Evolutionary conservation across 495 filamentous ascomycete genomes (phyloP).

Genomic region (Recurvomyces mirabilis): DNA sequence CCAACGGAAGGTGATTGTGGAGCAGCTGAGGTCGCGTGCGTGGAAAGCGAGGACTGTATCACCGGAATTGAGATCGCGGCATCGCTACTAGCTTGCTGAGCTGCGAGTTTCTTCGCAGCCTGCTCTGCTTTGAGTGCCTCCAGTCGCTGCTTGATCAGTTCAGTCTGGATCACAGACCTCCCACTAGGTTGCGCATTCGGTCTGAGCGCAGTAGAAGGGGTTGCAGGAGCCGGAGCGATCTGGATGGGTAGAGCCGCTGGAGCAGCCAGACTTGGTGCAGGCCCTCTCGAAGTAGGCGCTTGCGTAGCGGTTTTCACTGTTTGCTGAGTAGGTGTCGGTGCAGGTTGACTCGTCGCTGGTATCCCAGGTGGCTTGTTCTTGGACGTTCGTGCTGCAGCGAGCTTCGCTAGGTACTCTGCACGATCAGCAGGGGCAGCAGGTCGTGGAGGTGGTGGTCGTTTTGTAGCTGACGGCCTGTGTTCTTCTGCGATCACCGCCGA

Average conservation of each 20-base stretch:
- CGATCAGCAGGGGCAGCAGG: background rate
- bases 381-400: constrained; percentile 6
- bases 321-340: background rate
- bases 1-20: too few species aligned
- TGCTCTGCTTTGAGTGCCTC: constrained; percentile 7
- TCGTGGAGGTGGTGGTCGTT: background rate
- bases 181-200: background rate
- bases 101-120: constrained; percentile 11
- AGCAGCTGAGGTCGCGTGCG: too few species aligned
- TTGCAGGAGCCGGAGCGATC: background rate
- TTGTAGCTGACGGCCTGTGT: background rate
- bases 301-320: background rate
- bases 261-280: background rate
- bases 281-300: background rate
- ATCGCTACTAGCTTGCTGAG: too few species aligned
- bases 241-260: background rate
- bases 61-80: too few species aligned
- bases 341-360: background rate
- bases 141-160: constrained; percentile 8
- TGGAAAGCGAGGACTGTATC: too few species aligned
- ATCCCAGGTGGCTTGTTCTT: background rate
- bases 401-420: constrained; percentile 9
- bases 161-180: constrained; percentile 5
- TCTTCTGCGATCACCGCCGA: too few species aligned
- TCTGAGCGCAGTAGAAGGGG: background rate